Evolutionary conservation across 1,284 basidiomycete species (phyloP).

Genomic region (Flammula alnicola): DNA sequence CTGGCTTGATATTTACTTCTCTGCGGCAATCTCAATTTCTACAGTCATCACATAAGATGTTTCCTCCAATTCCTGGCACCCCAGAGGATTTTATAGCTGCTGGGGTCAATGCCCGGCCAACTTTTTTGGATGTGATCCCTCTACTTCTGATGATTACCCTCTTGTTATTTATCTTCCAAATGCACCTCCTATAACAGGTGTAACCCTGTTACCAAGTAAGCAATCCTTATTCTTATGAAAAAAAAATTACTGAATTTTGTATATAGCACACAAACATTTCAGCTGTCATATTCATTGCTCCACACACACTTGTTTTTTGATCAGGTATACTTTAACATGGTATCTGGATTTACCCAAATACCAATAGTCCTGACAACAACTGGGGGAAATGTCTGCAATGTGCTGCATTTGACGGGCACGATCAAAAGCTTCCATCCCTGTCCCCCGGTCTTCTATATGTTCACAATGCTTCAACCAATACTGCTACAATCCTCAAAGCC

Average conservation of each 20-base stretch:
- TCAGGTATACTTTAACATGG: conserved; percentile 54
- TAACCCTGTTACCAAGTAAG: conserved; percentile 63
- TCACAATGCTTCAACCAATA: conserved; percentile 56
- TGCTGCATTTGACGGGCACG: conserved; percentile 59
- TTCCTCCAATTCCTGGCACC: conserved; percentile 64
- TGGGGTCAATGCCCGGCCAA: conserved; percentile 71
- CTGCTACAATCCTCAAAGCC: conserved; percentile 55
- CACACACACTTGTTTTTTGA: conserved; percentile 56
- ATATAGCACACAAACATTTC: conserved; percentile 53
- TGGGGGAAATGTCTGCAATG: conserved; percentile 61
- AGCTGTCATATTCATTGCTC: conserved; percentile 50
- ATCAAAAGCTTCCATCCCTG: conserved; percentile 35
- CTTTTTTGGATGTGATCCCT: conserved; percentile 80
- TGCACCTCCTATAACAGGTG: conserved; percentile 62
- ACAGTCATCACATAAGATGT: conserved; percentile 57
- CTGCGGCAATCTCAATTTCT: conserved; percentile 50
- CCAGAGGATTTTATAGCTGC: conserved; percentile 59
- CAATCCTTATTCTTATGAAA: conserved; percentile 11
- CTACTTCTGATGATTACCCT: conserved; percentile 55
- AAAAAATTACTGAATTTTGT: conserved; percentile 10
- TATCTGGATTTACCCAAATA: conserved; percentile 62
- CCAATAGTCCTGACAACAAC: conserved; percentile 51
- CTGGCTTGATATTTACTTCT: conserved; percentile 45
- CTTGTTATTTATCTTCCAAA: conserved; percentile 69
- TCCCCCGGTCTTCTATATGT: conserved; percentile 51